Evolutionary conservation across 805 yeast genomes (phyloP).

Genomic region (Metschnikowia cubensis): DNA sequence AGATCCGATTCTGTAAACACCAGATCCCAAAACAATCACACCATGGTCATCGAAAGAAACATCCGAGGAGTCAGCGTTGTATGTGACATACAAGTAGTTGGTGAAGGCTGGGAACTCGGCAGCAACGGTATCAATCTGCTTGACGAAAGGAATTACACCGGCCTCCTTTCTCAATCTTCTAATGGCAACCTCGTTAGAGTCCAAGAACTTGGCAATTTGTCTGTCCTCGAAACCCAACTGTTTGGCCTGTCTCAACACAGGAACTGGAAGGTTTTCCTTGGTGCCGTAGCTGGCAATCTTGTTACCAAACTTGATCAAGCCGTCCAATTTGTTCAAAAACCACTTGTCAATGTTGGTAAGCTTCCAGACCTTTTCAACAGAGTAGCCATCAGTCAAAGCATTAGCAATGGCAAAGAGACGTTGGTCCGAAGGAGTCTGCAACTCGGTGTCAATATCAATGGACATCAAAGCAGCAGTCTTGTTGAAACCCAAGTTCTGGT

Average conservation of each 20-base stretch:
- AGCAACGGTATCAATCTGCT: conserved; percentile 97
- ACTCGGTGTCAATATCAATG: conserved; percentile 86
- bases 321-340: conserved; percentile 85
- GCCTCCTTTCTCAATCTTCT: conserved; percentile 84
- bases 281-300: conserved; percentile 54
- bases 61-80: conserved; percentile 87
- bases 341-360: conserved; percentile 92
- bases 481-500: conserved; percentile 91
- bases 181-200: conserved; percentile 88
- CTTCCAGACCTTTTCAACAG: conserved; percentile 88
- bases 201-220: conserved; percentile 85
- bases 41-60: conserved; percentile 88
- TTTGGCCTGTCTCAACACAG: conserved; percentile 77
- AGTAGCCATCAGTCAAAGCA: conserved; percentile 82
- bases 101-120: conserved; percentile 98
- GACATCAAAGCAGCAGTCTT: conserved; percentile 82
- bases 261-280: conserved; percentile 58
- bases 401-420: conserved; percentile 95
- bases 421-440: conserved; percentile 96
- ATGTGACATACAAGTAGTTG: conserved; percentile 90
- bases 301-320: conserved; percentile 68
- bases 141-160: conserved; percentile 87
- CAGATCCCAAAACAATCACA: conserved; percentile 93
- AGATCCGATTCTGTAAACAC: conserved; percentile 98
- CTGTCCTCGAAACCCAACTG: conserved; percentile 96